Base-by-base conservation (phyloP, 495 filamentous ascomycete genomes). In the Neurospora sp. region DNA sequence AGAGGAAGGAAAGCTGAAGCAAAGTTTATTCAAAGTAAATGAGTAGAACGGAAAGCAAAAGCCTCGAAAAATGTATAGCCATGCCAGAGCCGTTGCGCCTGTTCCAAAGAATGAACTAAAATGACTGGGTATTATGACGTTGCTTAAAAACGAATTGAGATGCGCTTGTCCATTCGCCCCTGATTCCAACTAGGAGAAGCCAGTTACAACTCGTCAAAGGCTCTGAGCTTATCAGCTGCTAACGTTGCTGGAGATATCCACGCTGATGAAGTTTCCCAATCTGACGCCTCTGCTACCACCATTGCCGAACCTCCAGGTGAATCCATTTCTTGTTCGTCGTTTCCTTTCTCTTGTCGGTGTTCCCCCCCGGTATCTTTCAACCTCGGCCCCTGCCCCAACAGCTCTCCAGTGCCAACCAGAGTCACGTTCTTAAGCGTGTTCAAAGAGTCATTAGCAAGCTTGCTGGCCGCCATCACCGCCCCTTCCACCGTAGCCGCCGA, bases 121-220 rank as follows among this genome's bases (percentile, higher is more conserved):
- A 18, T 27, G 14, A 35, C 27, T 6, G 14, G 53, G 27, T 65
- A 65, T 65, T 6, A 16, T 35, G 31, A 65, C 6, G 53, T 65
- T 37, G 31, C 27, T 65, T 16, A 4, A 14, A 31, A 61, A 0
- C 6, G 22, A 61, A 31, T 22, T 18, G 14, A 18, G 27, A 18
- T 8, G 27, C 27, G 35, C 22, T 18, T 37, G 22, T 37, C 0
- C 6, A 2, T 59, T 35, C 6, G 48, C 48, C 20, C 20, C 10
- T 27, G 5, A 59, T 59, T 59, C 22, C 48, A 59, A 59, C 27
- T 7, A 31, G 2, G 53, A 65, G 22, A 37, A 65, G 53, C 18
- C 31, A 69, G 12, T 79, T 68, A 85, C 69, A 85, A 70, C 72
- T 85, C 84, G 70, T 85, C 83, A 72, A 85, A 82, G 14, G 71